Evolutionary conservation across 176 grass and related monocot genomes (phyloP), one percentile per base, ranked within the genome.

Genomic region (Metroxylon sagu): DNA sequence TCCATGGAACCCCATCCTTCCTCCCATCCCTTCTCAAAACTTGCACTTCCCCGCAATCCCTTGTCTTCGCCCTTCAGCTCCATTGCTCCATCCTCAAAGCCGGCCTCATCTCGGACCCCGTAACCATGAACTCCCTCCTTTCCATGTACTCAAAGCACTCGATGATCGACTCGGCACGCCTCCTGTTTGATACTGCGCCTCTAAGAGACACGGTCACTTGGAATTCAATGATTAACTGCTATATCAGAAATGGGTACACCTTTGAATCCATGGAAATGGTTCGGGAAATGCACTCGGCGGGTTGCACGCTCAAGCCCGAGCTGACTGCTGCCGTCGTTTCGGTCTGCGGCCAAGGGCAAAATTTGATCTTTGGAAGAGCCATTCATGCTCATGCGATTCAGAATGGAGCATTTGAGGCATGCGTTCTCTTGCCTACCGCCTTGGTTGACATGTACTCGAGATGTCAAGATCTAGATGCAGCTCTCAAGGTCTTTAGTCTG

Each of bases 21-120:
- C 65, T 67, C 50, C 65, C 65, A 15, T 67, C 65, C 50, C 65
- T 67, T 31, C 14, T 67, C 50, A 67, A 67, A 67, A 51, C 52
- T 16, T 67, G 26, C 65, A 15, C 65, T 19, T 15, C 51, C 26
- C 18, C 65, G 10, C 50, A 14, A 28, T 54, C 16, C 51, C 52
- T 67, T 8, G 17, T 0, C 27, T 67, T 67, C 65, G 65, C 26
- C 27, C 8, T 67, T 6, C 65, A 67, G 65, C 65, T 67, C 52
- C 65, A 67, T 18, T 67, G 65, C 65, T 4, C 52, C 65, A 18
- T 54, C 16, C 16, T 67, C 26, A 67, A 67, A 27, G 31, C 65
- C 65, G 65, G 51, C 65, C 65, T 35, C 26, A 14, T 51, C 6
- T 55, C 51, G 17, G 25, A 67, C 50, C 16, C 35, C n/a, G 51